Evolutionary conservation across 2,329 filamentous ascomycete genomes (phyloP).

Genomic region (Alternaria novae-zelandiae): DNA sequence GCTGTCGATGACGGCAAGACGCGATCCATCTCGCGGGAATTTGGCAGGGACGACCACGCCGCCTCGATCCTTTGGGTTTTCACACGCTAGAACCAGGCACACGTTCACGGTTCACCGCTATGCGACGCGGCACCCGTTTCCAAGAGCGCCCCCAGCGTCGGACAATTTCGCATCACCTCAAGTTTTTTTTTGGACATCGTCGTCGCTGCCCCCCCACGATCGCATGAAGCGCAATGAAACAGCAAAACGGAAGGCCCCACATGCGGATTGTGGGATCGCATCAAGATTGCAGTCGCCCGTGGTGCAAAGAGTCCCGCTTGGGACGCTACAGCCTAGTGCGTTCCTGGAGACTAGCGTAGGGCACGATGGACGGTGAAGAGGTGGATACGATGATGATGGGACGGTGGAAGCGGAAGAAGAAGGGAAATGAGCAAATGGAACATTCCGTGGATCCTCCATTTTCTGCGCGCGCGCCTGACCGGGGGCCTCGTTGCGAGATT

Average conservation of each 20-base stretch:
- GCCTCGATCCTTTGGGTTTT: neutral
- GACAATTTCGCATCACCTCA: conserved; percentile 8
- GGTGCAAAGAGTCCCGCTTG: neutral
- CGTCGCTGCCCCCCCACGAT: conserved; percentile 3
- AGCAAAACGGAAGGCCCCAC: conserved; percentile 8
- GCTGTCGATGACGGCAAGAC: conserved; percentile 8
- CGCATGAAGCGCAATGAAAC: conserved; percentile 15
- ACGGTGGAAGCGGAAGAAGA: conserved; percentile 6
- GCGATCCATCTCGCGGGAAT: conserved; percentile 9
- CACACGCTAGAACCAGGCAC: conserved; percentile 1
- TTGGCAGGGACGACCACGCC: conserved; percentile 12
- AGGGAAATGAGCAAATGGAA: conserved; percentile 13
- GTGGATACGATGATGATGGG: conserved; percentile 4
- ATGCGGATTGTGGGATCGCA: conserved; percentile 2
- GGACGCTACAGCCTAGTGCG: conserved; percentile 5
- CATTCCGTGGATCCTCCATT: conserved; percentile 9
- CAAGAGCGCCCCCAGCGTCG: neutral
- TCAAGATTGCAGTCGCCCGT: conserved; percentile 5
- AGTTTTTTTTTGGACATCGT: neutral
- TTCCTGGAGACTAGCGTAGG: neutral
- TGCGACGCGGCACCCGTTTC: neutral
- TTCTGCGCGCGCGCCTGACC: neutral
- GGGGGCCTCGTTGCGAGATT: neutral
- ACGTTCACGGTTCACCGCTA: conserved; percentile 3
- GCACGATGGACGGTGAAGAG: conserved; percentile 8